Evolutionary conservation across 805 yeast species (phyloP).

Genomic region (Candida palmyrensis): DNA sequence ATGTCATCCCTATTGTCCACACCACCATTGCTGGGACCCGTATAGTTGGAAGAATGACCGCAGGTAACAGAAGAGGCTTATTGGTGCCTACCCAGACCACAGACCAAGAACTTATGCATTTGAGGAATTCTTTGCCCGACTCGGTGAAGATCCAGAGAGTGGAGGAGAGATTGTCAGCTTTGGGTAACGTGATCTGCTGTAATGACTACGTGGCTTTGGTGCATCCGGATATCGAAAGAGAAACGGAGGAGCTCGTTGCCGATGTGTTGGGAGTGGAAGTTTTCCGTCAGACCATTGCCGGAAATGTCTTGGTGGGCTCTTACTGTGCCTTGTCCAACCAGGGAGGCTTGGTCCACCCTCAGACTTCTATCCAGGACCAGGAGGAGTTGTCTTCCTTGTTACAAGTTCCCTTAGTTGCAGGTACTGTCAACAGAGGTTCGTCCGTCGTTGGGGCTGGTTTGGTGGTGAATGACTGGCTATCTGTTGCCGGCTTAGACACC

Average conservation of each 20-base stretch:
- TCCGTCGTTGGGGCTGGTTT: conserved; percentile 97
- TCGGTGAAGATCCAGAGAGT: conserved; percentile 93
- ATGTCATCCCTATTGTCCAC: conserved; percentile 92
- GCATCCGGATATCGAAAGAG: conserved; percentile 98
- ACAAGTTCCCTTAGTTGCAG: conserved; percentile 98
- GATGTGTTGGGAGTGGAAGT: conserved; percentile 98
- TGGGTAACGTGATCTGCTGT: conserved; percentile 97
- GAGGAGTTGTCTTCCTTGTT: conserved; percentile 93
- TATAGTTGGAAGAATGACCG: conserved; percentile 96
- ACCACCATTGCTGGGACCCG: conserved; percentile 98
- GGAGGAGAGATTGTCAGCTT: conserved; percentile 93
- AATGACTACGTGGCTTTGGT: conserved; percentile 98
- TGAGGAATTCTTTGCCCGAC: conserved; percentile 95
- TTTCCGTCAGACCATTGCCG: conserved; percentile 97
- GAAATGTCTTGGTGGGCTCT: conserved; percentile 95
- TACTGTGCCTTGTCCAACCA: conserved; percentile 93
- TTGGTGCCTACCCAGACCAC: conserved; percentile 97
- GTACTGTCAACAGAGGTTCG: conserved; percentile 97
- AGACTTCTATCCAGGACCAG: conserved; percentile 94
- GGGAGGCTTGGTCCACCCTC: conserved; percentile 98
- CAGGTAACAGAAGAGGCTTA: conserved; percentile 96
- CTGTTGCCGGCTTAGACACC: conserved; percentile 95
- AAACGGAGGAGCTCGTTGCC: conserved; percentile 96
- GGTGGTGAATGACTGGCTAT: conserved; percentile 97
- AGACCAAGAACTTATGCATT: conserved; percentile 96